phyloP scores from a whole-genome alignment of 768 basidiomycete genomes.

The Coprinellus aureogranulatus region DNA sequence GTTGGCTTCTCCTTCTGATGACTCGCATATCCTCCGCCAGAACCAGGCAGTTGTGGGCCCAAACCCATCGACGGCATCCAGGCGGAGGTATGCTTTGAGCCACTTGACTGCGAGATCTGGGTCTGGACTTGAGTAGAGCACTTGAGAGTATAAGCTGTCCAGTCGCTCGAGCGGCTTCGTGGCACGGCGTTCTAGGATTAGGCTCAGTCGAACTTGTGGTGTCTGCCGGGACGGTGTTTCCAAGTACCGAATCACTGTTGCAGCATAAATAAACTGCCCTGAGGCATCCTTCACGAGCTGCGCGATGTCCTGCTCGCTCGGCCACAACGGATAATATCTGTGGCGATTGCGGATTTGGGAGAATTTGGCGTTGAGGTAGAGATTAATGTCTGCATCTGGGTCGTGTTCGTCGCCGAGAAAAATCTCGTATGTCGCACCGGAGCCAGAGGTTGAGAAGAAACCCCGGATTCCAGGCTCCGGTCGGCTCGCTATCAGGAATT shows the following conservation, averaged over 20 bases:
- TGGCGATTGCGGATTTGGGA: background rate
- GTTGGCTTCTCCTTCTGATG: too few relatives aligned
- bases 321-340: conserved; percentile 4
- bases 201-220: conserved; percentile 10
- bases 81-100: too few relatives aligned
- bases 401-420: conserved; percentile 2
- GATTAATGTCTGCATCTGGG: background rate
- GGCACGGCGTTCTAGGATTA: background rate
- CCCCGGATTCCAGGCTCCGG: background rate
- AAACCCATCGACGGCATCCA: too few relatives aligned
- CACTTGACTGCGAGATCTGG: background rate
- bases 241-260: conserved; percentile 11
- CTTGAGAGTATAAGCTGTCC: background rate
- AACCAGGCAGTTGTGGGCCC: too few relatives aligned
- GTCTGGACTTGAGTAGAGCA: background rate
- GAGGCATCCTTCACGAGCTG: background rate
- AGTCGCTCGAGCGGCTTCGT: background rate
- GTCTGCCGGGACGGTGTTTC: background rate
- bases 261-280: conserved; percentile 17
- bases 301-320: background rate
- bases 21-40: too few relatives aligned
- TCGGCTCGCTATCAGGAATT: conserved; percentile 4
- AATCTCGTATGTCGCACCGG: background rate
- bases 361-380: background rate
- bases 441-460: background rate